These are phyloP conservation scores for Trametes maxima DNA, from an alignment of 768 basidiomycete genomes.

Conservation along the genomic window DNA sequence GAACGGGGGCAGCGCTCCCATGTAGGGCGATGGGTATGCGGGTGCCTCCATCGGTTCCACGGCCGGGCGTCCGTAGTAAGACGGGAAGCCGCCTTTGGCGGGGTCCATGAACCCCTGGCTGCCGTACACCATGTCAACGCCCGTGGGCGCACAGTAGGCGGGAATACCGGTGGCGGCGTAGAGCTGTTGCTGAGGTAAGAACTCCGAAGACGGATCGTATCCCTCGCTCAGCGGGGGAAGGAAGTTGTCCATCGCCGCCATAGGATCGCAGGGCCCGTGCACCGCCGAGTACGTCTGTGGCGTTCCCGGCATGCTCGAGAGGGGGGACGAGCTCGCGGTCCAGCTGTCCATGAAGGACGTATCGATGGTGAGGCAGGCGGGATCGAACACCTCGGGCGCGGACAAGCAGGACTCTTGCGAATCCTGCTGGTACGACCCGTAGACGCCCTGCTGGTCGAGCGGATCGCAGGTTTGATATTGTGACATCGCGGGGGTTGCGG, in stretches of 20 bases:
- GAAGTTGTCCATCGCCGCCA: slow-evolving; percentile 17
- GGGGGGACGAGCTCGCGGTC: slow-evolving; percentile 25
- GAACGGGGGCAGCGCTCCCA: slow-evolving; percentile 24
- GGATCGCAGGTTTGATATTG: slow-evolving; percentile 26
- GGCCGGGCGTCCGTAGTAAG: slow-evolving; percentile 25
- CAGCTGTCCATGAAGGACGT: slow-evolving; percentile 26
- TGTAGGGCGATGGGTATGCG: slow-evolving; percentile 21
- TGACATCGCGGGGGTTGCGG: slow-evolving; percentile 20
- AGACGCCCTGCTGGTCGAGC: slow-evolving; percentile 25
- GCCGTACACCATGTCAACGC: slow-evolving; percentile 20
- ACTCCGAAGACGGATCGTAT: slow-evolving; percentile 24
- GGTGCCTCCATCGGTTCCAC: slow-evolving; percentile 19
- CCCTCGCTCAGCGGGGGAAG: slow-evolving; percentile 6
- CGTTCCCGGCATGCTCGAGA: slow-evolving; percentile 31
- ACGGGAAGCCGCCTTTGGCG: slow-evolving; percentile 22
- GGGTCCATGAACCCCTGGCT: slow-evolving; percentile 12
- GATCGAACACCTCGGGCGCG: slow-evolving; percentile 14
- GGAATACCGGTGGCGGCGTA: slow-evolving; percentile 11
- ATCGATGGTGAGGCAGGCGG: slow-evolving; percentile 23
- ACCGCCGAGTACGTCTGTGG: slow-evolving; percentile 25
- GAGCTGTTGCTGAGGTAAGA: slow-evolving; percentile 26
- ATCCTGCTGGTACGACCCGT: slow-evolving; percentile 17
- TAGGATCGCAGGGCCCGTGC: slow-evolving; percentile 14
- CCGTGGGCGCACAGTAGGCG: slow-evolving; percentile 11
- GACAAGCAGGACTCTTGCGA: slow-evolving; percentile 18